Conservation (phyloP, 2,329 filamentous ascomycete genomes). For the Trichoderma hamatum region DNA sequence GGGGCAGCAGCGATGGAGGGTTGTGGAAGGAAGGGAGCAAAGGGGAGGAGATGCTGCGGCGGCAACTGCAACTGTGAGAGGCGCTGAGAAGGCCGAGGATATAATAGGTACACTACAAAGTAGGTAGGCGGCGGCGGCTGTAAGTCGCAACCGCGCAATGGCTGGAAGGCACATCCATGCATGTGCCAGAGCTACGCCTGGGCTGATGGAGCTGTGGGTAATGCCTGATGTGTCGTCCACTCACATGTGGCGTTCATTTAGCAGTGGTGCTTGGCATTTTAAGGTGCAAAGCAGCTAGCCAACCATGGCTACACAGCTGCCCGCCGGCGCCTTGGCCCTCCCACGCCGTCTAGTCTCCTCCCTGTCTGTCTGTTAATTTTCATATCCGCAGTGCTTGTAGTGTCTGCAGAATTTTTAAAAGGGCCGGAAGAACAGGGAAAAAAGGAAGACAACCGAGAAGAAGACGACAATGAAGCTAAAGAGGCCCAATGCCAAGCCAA, state of each 20-base stretch:
- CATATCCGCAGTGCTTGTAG: neutral
- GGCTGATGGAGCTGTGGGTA: conserved; percentile 12
- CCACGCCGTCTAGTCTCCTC: neutral
- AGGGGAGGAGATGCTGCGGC: neutral
- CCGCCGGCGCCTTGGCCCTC: neutral
- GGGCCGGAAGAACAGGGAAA: neutral
- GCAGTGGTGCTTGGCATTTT: neutral
- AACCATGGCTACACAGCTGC: neutral
- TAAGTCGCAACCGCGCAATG: conserved; percentile 5
- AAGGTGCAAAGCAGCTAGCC: conserved; percentile 1
- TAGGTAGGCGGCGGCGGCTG: neutral
- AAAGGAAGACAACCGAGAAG: neutral
- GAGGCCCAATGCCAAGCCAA: neutral
- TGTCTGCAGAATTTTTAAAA: neutral
- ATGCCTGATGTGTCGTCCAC: neutral
- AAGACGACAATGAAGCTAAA: neutral
- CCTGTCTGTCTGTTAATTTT: neutral
- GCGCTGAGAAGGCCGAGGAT: neutral
- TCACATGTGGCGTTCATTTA: conserved; percentile 1
- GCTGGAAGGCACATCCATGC: conserved; percentile 1
- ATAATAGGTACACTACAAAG: neutral
- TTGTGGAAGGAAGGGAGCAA: neutral
- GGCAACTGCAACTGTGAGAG: neutral
- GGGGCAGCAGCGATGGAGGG: conserved; percentile 10
- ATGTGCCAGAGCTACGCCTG: conserved; percentile 20